These are phyloP conservation scores for Paraphaeosphaeria minitans DNA, from an alignment of 2,329 filamentous ascomycete species.

Conservation along the genomic window DNA sequence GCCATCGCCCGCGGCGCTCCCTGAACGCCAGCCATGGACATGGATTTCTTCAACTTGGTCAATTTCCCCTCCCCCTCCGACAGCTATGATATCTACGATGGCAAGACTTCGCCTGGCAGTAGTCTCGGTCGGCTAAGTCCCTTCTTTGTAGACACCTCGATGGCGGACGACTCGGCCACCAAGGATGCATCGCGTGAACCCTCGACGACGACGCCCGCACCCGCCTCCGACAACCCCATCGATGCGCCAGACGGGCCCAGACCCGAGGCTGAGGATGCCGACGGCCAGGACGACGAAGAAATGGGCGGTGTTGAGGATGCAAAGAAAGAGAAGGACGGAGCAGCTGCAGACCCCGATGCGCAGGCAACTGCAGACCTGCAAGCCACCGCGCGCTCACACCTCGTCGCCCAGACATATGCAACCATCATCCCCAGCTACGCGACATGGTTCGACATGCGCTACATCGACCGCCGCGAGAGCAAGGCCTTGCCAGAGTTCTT, in stretches of 20 bases:
- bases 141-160: slow-evolving; percentile 62
- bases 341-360: slow-evolving; percentile 52
- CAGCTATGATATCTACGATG: slow-evolving; percentile 5
- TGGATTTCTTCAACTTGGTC: neutral
- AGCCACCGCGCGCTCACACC: slow-evolving; percentile 85
- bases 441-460: slow-evolving; percentile 98
- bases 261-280: slow-evolving; percentile 60
- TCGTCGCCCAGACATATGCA: slow-evolving; percentile 90
- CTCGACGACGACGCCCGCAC: slow-evolving; percentile 62
- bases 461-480: slow-evolving; percentile 86
- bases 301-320: slow-evolving; percentile 53
- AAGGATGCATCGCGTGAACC: slow-evolving; percentile 59
- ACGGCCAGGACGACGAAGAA: slow-evolving; percentile 73
- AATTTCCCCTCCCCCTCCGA: neutral
- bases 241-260: slow-evolving; percentile 70
- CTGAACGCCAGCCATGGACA: slow-evolving; percentile 5
- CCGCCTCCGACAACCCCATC: slow-evolving; percentile 66
- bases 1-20: slow-evolving; percentile 13
- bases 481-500: slow-evolving; percentile 98
- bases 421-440: slow-evolving; percentile 98
- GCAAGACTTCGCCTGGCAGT: neutral
- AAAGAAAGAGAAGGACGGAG: slow-evolving; percentile 47
- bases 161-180: slow-evolving; percentile 46
- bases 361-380: slow-evolving; percentile 82
- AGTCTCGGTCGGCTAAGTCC: slow-evolving; percentile 12